phyloP scores from a whole-genome alignment of 2,329 filamentous ascomycete species.

The Alternaria gansuensis region DNA sequence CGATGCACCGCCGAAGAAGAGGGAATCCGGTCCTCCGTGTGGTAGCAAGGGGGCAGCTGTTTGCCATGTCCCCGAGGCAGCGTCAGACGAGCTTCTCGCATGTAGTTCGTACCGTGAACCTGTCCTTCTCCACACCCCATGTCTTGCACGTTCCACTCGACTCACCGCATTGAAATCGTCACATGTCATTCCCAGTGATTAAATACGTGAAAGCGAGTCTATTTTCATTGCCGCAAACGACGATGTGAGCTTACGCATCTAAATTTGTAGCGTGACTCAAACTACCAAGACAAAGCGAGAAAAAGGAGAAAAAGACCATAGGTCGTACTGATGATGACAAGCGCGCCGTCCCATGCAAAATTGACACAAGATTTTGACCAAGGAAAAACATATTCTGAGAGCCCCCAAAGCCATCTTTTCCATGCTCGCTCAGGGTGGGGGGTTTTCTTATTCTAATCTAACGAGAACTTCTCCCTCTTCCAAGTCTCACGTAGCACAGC shows the following conservation, averaged over 20 bases:
- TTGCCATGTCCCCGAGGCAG: slow-evolving; percentile 26
- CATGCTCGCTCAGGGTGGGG: neutral
- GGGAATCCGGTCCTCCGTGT: neutral
- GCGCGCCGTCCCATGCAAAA: slow-evolving; percentile 10
- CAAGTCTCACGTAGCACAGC: slow-evolving; percentile 44
- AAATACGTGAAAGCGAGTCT: neutral
- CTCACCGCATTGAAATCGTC: neutral
- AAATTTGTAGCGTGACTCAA: neutral
- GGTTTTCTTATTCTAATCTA: slow-evolving; percentile 21
- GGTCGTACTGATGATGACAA: slow-evolving; percentile 17
- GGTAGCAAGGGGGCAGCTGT: slow-evolving; percentile 13
- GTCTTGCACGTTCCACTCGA: neutral
- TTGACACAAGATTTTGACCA: slow-evolving; percentile 6
- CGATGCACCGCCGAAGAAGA: neutral
- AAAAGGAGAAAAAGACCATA: slow-evolving; percentile 10
- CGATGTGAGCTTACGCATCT: neutral
- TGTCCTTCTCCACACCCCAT: too few species aligned
- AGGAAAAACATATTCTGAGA: neutral
- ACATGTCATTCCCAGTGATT: neutral
- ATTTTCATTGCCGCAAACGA: neutral
- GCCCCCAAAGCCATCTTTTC: neutral
- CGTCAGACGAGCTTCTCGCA: slow-evolving; percentile 15
- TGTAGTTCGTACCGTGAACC: too few species aligned
- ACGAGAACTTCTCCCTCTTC: slow-evolving; percentile 39
- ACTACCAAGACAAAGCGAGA: neutral